Base-by-base conservation (phyloP, 2,329 filamentous ascomycete genomes). In the Aureobasidium lini region DNA sequence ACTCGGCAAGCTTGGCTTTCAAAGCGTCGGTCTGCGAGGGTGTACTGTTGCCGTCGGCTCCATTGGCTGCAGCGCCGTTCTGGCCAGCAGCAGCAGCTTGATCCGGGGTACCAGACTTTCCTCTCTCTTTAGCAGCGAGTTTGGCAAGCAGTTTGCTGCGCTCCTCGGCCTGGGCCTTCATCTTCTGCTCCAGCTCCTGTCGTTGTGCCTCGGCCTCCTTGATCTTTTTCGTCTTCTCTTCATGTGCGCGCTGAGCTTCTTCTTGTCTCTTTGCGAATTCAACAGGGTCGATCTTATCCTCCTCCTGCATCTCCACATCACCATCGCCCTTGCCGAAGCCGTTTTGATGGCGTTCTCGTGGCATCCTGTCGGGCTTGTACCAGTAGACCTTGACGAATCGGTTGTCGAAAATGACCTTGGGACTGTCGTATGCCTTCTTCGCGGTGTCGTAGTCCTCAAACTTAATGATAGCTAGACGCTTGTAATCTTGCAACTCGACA, bases 371-470 rank as follows among this genome's bases (percentile, higher is more conserved):
- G 4, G 78, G 73, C 65, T 84, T 86, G 68, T 84, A 81, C 89
- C 89, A 93, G 66, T 87, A 91, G 0, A 93, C 86, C 66, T 90
- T 92, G 50, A 94, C 89, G 66, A 94, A 94, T 10, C 89, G 80
- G 65, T 93, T 94, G 66, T 92, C 87, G 68, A 93, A 94, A 46
- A 94, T 86, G 48, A 85, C 86, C 68, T 90, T 90, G 0, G 89
- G 89, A 8, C 87, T 91, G 48, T 81, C 80, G 69, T 89, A 90
- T 2, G 89, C 89, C 15, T 82, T 81, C 61, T 84, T 82, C 13
- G 89, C 89, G 13, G 83, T 74, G 6, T 79, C 79, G 80, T 86
- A 88, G 43, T 78, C 79, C 53, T 84, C 80, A 66, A 81, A 94
- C 64, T 85, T 87, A 63, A 94, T 79, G 32, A 89, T 76, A 1